phyloP scores from a whole-genome alignment of 2,329 filamentous ascomycete species.

The Fusarium protoensiforme region DNA sequence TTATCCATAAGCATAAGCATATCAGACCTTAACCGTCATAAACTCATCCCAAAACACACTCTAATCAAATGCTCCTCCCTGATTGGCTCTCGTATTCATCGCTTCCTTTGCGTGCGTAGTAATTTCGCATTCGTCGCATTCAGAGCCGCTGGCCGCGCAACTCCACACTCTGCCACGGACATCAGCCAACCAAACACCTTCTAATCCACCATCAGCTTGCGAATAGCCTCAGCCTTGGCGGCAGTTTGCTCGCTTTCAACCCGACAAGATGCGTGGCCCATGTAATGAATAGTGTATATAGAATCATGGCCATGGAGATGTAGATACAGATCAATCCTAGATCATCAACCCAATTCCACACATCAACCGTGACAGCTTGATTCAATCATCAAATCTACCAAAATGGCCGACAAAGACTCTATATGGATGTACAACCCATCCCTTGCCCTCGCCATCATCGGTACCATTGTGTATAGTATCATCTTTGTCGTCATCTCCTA shows the following conservation, averaged over 20 bases:
- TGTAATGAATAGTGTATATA: constrained; percentile 3
- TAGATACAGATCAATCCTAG: neutral
- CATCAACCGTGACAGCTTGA: neutral
- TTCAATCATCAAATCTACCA: neutral
- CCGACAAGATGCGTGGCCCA: constrained; percentile 14
- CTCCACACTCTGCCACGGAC: neutral
- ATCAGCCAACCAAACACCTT: constrained; percentile 17
- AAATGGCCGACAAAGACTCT: constrained; percentile 40
- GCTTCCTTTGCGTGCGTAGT: neutral
- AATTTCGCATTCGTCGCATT: constrained; percentile 35
- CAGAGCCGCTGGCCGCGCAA: neutral
- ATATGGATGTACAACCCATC: constrained; percentile 60
- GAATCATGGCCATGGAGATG: neutral
- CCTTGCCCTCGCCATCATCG: constrained; percentile 54
- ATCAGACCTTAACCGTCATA: neutral
- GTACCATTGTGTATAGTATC: constrained; percentile 53
- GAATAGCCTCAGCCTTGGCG: constrained; percentile 1
- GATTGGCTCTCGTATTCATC: constrained; percentile 27
- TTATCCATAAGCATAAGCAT: neutral
- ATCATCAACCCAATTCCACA: neutral
- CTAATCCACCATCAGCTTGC: neutral
- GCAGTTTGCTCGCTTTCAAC: constrained; percentile 34
- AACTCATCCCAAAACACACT: neutral
- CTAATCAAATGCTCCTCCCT: neutral
- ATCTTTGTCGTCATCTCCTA: constrained; percentile 52